These are phyloP conservation scores for Septoria petroselini DNA, from an alignment of 2,329 filamentous ascomycete species.

Conservation along the genomic window DNA sequence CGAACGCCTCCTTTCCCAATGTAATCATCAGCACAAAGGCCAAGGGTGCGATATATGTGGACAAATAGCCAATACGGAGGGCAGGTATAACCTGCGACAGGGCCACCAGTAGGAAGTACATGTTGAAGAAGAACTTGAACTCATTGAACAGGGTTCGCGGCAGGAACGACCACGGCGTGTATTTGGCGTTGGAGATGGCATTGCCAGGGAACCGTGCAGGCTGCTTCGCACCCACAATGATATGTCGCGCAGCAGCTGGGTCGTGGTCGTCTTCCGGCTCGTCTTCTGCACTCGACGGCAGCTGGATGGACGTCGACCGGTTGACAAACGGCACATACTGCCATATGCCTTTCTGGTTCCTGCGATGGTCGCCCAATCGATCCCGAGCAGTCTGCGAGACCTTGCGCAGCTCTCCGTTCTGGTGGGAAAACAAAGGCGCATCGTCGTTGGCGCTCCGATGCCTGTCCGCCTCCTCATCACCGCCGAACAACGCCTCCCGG, in stretches of 20 bases:
- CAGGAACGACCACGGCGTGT: constrained; percentile 90
- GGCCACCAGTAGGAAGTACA: constrained; percentile 95
- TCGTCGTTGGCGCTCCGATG: constrained; percentile 60
- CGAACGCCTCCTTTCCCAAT: constrained; percentile 89
- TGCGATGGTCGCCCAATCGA: constrained; percentile 18
- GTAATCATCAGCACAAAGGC: constrained; percentile 91
- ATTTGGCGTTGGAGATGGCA: constrained; percentile 93
- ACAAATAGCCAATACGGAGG: constrained; percentile 87
- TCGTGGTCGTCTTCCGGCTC: constrained; percentile 50
- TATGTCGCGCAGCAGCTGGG: constrained; percentile 67
- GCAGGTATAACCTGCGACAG: constrained; percentile 88
- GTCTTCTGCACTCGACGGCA: constrained; percentile 27
- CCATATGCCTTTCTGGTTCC: constrained; percentile 28
- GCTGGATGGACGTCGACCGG: constrained; percentile 26
- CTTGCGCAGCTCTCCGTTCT: constrained; percentile 19
- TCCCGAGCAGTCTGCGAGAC: constrained; percentile 19
- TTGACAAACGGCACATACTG: constrained; percentile 31
- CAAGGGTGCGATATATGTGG: constrained; percentile 88
- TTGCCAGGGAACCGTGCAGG: constrained; percentile 79
- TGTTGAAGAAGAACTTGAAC: constrained; percentile 99
- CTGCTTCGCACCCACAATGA: constrained; percentile 73
- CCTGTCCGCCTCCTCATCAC: constrained; percentile 48
- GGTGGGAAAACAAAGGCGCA: constrained; percentile 61
- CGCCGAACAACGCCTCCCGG: constrained; percentile 59
- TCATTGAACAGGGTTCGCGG: constrained; percentile 96